Evolutionary conservation across 2,329 filamentous ascomycete genomes (phyloP).

Genomic region (Fusarium pseudonygamai): DNA sequence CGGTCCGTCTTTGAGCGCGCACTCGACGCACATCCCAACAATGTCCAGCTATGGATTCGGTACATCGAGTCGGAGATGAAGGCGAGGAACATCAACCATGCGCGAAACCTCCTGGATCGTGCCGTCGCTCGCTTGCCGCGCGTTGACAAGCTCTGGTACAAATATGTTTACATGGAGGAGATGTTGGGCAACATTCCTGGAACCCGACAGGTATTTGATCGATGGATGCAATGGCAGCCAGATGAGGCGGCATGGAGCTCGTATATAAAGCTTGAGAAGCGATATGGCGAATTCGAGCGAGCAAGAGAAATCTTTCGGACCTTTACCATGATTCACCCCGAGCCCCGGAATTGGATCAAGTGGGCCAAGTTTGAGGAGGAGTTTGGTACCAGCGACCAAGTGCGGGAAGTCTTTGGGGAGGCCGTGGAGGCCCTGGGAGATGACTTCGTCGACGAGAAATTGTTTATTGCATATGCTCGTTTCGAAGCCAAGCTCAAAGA

Average conservation of each 20-base stretch:
- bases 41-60: slow-evolving; percentile 86
- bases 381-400: slow-evolving; percentile 88
- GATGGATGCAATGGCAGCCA: slow-evolving; percentile 98
- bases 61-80: slow-evolving; percentile 99
- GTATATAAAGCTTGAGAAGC: slow-evolving; percentile 96
- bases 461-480: slow-evolving; percentile 95
- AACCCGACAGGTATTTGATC: slow-evolving; percentile 92
- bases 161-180: slow-evolving; percentile 99
- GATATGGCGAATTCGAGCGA: slow-evolving; percentile 90
- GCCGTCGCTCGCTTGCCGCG: slow-evolving; percentile 92
- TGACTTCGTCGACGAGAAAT: slow-evolving; percentile 93
- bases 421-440: slow-evolving; percentile 92
- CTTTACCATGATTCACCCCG: slow-evolving; percentile 92
- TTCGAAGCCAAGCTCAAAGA: slow-evolving; percentile 96
- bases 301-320: slow-evolving; percentile 90
- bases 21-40: slow-evolving; percentile 89
- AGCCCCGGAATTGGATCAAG: slow-evolving; percentile 97
- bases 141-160: slow-evolving; percentile 98
- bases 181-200: slow-evolving; percentile 94
- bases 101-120: slow-evolving; percentile 90
- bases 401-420: slow-evolving; percentile 88
- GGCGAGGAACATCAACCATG: slow-evolving; percentile 91
- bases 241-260: slow-evolving; percentile 95
- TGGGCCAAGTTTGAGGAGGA: slow-evolving; percentile 99
- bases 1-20: slow-evolving; percentile 94